These are phyloP conservation scores for Venturia asperata DNA, from an alignment of 2,329 filamentous ascomycete genomes.

Conservation along the genomic window DNA sequence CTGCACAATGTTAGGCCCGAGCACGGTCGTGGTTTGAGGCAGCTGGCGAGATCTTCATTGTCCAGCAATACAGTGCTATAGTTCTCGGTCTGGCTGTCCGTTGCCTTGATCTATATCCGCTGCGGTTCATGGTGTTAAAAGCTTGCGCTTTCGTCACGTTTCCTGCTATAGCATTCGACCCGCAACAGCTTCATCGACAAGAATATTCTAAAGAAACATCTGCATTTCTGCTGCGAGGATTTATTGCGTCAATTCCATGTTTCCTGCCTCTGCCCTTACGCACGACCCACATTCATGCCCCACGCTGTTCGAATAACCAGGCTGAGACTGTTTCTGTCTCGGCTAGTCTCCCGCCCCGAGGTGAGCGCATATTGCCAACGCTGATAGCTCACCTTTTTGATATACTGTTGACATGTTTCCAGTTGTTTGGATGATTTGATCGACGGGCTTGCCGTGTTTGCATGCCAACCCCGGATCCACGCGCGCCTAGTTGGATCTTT, in stretches of 20 bases:
- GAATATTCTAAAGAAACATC: background rate
- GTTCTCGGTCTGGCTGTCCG: background rate
- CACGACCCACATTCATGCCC: constrained; percentile 11
- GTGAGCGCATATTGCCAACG: constrained; percentile 5
- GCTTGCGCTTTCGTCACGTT: background rate
- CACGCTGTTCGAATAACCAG: constrained; percentile 1
- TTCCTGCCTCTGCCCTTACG: constrained; percentile 5
- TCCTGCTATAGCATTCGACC: background rate
- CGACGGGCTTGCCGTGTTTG: background rate
- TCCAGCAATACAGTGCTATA: background rate
- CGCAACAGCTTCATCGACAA: background rate
- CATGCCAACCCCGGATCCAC: background rate
- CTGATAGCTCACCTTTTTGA: background rate
- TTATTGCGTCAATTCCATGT: constrained; percentile 8
- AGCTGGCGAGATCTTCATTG: background rate
- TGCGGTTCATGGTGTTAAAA: background rate
- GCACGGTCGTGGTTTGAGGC: background rate
- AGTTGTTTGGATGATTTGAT: constrained; percentile 15
- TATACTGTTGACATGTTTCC: constrained; percentile 5
- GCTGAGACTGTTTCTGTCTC: constrained; percentile 11
- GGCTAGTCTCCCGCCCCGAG: constrained; percentile 1
- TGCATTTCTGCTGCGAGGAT: constrained; percentile 5
- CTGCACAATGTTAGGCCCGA: background rate
- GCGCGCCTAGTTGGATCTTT: background rate
- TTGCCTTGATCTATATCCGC: background rate